Evolutionary conservation across 495 filamentous ascomycete genomes (phyloP), one percentile per base, ranked within the genome.

Genomic region (Penicillium longicatenatum): DNA sequence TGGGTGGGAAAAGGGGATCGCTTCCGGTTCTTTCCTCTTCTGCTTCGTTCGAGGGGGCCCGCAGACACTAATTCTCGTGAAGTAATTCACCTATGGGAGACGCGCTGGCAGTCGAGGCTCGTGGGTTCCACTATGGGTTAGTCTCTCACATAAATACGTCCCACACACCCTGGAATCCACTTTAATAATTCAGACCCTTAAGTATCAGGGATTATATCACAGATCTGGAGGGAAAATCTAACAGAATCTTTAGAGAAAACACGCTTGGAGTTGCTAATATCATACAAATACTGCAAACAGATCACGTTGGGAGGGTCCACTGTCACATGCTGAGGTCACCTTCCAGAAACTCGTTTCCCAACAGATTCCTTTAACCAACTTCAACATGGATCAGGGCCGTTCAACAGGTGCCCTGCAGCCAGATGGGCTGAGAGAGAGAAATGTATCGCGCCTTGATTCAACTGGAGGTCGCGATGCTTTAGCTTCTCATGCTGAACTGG

Each of bases 361-460:
- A 62, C 60, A 54, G 35, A 55, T 58, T 56, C 48, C 44, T 52
- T 60, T 37, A 51, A 50, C 58, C 61, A 55, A 58, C 60, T 58
- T 59, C 64, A 74, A 66, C 59, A 79, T 79, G 75, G 70, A 75
- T 68, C 65, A 69, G 61, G 71, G 71, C 69, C 68, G 69, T 66
- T 73, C 73, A 75, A 77, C 75, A 73, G 73, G 74, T 65, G 62
- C 74, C 61, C 71, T 67, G 65, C 70, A 70, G 52, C 62, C 60
- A 60, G 67, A 71, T 58, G 50, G 50, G 50, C 72, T 82, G 39
- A 74, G 79, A 43, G 79, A 82, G 68, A 73, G 79, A 64, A 67
- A 70, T 67, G 54, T 67, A 26, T 66, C 67, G 46, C 70, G 64
- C 64, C 50, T 71, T 46, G 60, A 72, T 57, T 68, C 72, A 67